Evolutionary conservation across 176 grass and related monocot species (phyloP).

Genomic region (Phoenix dactylifera): DNA sequence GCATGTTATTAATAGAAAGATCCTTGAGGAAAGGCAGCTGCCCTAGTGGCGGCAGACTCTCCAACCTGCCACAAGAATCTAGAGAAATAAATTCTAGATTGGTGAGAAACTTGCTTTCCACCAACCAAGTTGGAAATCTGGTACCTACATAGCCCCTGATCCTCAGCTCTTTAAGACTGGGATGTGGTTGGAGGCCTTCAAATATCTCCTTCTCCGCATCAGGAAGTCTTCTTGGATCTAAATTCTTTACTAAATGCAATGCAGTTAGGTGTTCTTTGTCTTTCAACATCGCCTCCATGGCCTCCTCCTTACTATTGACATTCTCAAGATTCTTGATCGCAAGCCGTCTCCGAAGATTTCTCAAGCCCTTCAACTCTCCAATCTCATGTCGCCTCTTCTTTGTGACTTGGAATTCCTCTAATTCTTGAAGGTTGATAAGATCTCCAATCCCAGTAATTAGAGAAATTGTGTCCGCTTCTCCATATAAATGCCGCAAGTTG

Average conservation of each 20-base stretch:
- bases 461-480: conserved; percentile 6
- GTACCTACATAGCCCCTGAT: too few relatives aligned
- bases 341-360: too few relatives aligned
- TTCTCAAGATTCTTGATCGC: background rate
- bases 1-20: too few relatives aligned
- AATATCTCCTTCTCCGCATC: background rate
- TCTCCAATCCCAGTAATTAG: conserved; percentile 11
- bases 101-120: background rate
- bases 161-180: too few relatives aligned
- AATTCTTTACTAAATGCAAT: too few relatives aligned
- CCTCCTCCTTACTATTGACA: conserved; percentile 3
- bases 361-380: conserved; percentile 6
- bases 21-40: background rate
- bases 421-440: conserved; percentile 21
- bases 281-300: too few relatives aligned
- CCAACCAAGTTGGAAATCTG: too few relatives aligned
- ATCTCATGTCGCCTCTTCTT: background rate
- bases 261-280: background rate
- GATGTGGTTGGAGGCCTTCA: too few relatives aligned
- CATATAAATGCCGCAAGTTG: conserved; percentile 25
- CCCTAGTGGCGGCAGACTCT: conserved; percentile 1
- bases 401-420: conserved; percentile 12
- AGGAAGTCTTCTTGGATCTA: too few relatives aligned
- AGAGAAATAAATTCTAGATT: conserved; percentile 3
- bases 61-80: background rate